Evolutionary conservation across 495 filamentous ascomycete genomes (phyloP).

Genomic region (Neurospora cerealis): DNA sequence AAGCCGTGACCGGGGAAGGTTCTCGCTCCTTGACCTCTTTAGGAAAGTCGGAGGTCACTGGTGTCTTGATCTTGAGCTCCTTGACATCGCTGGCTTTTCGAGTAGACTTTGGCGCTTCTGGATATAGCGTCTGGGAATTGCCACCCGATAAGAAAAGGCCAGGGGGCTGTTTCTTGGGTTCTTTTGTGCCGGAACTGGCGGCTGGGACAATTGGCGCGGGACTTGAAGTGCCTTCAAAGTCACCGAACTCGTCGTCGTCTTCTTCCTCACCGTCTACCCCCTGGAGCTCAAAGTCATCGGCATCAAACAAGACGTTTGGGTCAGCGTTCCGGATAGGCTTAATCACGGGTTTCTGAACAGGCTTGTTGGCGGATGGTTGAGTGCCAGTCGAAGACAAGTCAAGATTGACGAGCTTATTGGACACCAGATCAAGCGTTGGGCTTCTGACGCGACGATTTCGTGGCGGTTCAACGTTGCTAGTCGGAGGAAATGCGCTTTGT

Average conservation of each 20-base stretch:
- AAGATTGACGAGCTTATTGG: constrained; percentile 33
- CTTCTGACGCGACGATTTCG: constrained; percentile 27
- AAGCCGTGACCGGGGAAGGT: constrained; percentile 35
- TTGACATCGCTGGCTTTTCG: constrained; percentile 34
- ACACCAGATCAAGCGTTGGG: constrained; percentile 34
- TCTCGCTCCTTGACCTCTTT: constrained; percentile 19
- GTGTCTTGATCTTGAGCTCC: constrained; percentile 33
- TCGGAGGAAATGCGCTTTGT: constrained; percentile 1
- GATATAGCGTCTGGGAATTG: constrained; percentile 15
- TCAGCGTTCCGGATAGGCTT: constrained; percentile 17
- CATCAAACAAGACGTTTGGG: constrained; percentile 39
- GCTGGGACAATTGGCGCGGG: constrained; percentile 1
- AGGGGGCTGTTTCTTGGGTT: constrained; percentile 20
- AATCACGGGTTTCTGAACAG: constrained; percentile 8
- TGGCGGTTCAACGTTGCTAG: constrained; percentile 3
- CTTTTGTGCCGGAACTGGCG: constrained; percentile 2
- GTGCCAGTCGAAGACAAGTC: constrained; percentile 5
- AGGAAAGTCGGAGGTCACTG: constrained; percentile 21
- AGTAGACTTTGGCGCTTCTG: constrained; percentile 38
- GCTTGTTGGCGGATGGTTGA: constrained; percentile 9
- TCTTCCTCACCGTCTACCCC: constrained; percentile 12
- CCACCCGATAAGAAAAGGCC: constrained; percentile 17
- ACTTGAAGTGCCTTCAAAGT: constrained; percentile 29
- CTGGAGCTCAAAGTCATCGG: constrained; percentile 34
- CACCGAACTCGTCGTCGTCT: constrained; percentile 41